These are phyloP conservation scores for Pseudocercospora pini-densiflorae DNA, from an alignment of 2,329 filamentous ascomycete species.

Conservation along the genomic window DNA sequence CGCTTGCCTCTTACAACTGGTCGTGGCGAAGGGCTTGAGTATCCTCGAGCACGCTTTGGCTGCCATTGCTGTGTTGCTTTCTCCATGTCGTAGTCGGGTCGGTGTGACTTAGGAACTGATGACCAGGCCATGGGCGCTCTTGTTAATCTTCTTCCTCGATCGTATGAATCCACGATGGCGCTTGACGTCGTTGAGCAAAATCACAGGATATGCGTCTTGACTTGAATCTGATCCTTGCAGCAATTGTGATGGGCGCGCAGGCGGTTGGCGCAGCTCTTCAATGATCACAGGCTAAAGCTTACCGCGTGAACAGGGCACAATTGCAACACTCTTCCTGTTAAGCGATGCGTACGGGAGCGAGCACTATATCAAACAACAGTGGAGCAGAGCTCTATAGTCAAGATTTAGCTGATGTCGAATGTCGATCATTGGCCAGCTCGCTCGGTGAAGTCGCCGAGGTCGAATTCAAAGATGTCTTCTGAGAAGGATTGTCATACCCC, in stretches of 20 bases:
- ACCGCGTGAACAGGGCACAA: constrained; percentile 1
- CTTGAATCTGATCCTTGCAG: background rate
- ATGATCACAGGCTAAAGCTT: constrained; percentile 6
- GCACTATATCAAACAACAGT: constrained; percentile 10
- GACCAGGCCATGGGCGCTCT: constrained; percentile 5
- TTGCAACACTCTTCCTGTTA: background rate
- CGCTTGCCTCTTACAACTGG: constrained; percentile 17
- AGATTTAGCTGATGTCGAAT: background rate
- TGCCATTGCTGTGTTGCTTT: constrained; percentile 10
- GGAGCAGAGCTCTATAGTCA: constrained; percentile 5
- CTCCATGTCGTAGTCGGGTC: constrained; percentile 5
- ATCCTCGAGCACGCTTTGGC: background rate
- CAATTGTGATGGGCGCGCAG: background rate
- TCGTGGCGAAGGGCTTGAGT: background rate
- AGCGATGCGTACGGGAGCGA: constrained; percentile 3
- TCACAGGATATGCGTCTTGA: background rate
- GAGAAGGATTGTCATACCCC: background rate
- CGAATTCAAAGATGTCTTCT: background rate
- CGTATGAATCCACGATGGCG: constrained; percentile 7
- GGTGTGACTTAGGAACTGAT: background rate
- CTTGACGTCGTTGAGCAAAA: background rate
- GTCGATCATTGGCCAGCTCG: constrained; percentile 10
- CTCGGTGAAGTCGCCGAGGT: constrained; percentile 10
- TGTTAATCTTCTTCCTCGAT: constrained; percentile 7
- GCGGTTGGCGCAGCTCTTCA: background rate